Conservation (phyloP, 176 grass and related monocot species). For the Elymus sibiricus region DNA sequence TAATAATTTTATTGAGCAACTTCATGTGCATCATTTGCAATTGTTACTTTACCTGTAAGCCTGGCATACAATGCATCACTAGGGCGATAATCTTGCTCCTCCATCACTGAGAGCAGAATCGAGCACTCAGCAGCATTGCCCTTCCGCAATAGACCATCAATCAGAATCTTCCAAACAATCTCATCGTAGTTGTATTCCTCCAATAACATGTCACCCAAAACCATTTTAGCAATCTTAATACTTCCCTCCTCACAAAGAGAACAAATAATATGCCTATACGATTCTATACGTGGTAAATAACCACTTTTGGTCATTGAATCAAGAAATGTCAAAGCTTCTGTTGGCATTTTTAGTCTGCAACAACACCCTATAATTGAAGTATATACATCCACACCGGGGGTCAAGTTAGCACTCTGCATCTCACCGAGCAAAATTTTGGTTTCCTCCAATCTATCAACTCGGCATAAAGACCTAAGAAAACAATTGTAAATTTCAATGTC, state of each 20-base stretch:
- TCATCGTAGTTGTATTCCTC: slow-evolving; percentile 81
- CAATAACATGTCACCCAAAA: slow-evolving; percentile 59
- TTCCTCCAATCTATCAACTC: slow-evolving; percentile 68
- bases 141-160: slow-evolving; percentile 63
- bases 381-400: slow-evolving; percentile 63
- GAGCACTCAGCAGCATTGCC: slow-evolving; percentile 53
- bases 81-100: slow-evolving; percentile 47
- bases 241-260: slow-evolving; percentile 65
- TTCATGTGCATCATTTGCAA: slow-evolving; percentile 31
- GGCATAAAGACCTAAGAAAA: slow-evolving; percentile 64
- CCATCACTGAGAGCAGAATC: slow-evolving; percentile 59
- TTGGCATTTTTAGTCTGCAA: slow-evolving; percentile 55
- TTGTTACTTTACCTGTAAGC: slow-evolving; percentile 42
- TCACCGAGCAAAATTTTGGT: slow-evolving; percentile 50
- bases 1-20: slow-evolving; percentile 27
- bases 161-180: slow-evolving; percentile 83
- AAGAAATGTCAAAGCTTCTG: slow-evolving; percentile 71
- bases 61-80: slow-evolving; percentile 45
- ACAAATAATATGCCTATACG: slow-evolving; percentile 71
- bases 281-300: slow-evolving; percentile 64
- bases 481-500: slow-evolving; percentile 41
- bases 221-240: slow-evolving; percentile 49
- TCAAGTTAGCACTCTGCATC: slow-evolving; percentile 49
- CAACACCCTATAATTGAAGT: slow-evolving; percentile 65
- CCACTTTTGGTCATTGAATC: slow-evolving; percentile 61